A percentile compares a stretch with the other conserved stretches of the same genome.
Evolutionary conservation across 2,329 filamentous ascomycete genomes (phyloP).

Genomic region (Botrytis pseudocinerea): DNA sequence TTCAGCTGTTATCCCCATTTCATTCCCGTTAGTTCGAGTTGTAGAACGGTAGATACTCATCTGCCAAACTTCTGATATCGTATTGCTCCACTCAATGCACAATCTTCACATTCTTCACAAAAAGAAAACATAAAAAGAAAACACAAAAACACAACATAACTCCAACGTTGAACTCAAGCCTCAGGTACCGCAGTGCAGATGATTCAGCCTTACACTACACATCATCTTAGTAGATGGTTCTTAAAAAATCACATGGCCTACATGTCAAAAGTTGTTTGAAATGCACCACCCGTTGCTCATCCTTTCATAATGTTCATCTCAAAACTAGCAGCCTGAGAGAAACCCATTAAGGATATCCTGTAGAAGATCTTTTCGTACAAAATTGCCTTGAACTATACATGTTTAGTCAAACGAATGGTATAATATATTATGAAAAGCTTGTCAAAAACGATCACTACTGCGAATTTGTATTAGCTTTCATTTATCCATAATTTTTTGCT

Average conservation of each 20-base stretch:
- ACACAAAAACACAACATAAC: background rate
- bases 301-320: background rate
- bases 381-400: background rate
- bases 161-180: background rate
- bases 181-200: background rate
- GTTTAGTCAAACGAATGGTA: background rate
- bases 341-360: background rate
- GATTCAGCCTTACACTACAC: background rate
- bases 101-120: background rate
- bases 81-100: background rate
- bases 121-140: background rate
- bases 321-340: background rate
- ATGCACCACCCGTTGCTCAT: background rate
- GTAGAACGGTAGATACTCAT: background rate
- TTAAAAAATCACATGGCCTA: background rate
- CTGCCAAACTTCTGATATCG: background rate
- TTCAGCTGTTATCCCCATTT: background rate
- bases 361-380: background rate
- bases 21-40: background rate
- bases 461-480: background rate
- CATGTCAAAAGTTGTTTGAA: background rate
- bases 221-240: background rate
- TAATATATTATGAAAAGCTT: background rate
- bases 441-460: background rate
- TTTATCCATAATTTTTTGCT: background rate